Base-by-base conservation (phyloP, 805 yeast species). In the Hanseniaspora lachancei region DNA sequence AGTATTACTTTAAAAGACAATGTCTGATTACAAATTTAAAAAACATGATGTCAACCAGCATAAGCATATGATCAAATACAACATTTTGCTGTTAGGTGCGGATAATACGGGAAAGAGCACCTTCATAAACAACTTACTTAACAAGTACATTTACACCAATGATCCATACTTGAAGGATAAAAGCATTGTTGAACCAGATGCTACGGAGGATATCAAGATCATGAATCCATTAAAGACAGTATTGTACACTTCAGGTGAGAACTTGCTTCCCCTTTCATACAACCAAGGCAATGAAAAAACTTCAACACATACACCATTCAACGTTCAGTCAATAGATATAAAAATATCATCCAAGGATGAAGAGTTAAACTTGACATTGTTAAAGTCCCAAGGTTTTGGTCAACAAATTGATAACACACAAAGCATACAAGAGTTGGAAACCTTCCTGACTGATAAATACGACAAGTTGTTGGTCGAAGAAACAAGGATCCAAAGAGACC, bases 391-490 rank as follows among this genome's bases (percentile, higher is more conserved):
- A 21, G 93, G 91, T 0, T 80, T 84, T 63, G 93, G 91, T 44
- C 89, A 84, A 62, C 81, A 82, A 66, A 74, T 86, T 61, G 84
- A 86, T 69, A 84, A 84, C 67, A 74, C 78, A 49, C 62, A 82
- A 51, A 84, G 91, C 64, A 80, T 77, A 63, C 72, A 70, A 13
- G 93, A 85, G 64, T 78, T 85, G 53, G 77, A 79, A 54, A 74
- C 75, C 57, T 86, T 77, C 65, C 69, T 86, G 63, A 84, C 82
- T 65, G 88, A 82, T 65, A 91, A 85, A 64, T 85, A 84, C 64
- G 89, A 84, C 65, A 72, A 76, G 57, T 88, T 86, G 0, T 74
- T 89, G 48, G 87, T 86, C 1, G 96, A 89, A 66, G 96, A 89
- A 67, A 85, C 93, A 1, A 76, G 91, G 60, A 86, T 89, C 60